Evolutionary conservation across 768 basidiomycete species (phyloP), one percentile per base, ranked within the genome.

Genomic region (Tricholoma hemisulphureum): DNA sequence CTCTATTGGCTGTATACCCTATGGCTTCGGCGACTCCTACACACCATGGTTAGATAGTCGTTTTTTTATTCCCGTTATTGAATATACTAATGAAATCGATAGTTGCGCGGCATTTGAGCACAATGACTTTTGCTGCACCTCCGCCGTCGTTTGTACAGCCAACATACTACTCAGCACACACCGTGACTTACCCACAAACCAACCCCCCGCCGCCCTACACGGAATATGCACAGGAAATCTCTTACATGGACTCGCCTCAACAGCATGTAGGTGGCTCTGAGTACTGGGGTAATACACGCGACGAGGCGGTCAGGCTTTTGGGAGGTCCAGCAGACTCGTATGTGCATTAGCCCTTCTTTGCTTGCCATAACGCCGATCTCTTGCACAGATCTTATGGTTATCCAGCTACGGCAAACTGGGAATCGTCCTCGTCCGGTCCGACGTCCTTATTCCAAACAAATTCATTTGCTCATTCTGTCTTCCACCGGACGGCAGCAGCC

Each of bases 1-100:
- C 80, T 53, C 71, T 92, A 23, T 77, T 89, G 46, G 81, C 83
- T 4, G 76, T 81, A 31, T 92, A 90, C 69, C 88, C 91, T 35
- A 79, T 87, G 65, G 87, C 87, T 35, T 91, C 89, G 58, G 85
- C 87, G 24, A 88, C 86, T 4, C 89, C 89, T n/a, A 82, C 88
- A 7, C 78, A 83, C 34, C 90, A 92, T 66, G 88, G 91, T 89
- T 66, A 60, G 73, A 63, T 43, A 31, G 45, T 35, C 18, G 10
- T 28, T 21, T 48, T 14, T 20, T 26, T 46, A 26, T 23, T 28
- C 10, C 35, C n/a, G n/a, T n/a, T n/a, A 13, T 9, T 18, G 26
- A 29, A 51, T 61, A 9, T 7, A 51, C 58, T 58, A 20, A 65
- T 20, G 20, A 3, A 37, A 26, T 4, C 6, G 58, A 46, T 59